Percentiles rank a stretch among this genome's conserved stretches.
Evolutionary conservation across 176 grass and related monocot species (phyloP).

Genomic region (Aegilops tauschii): DNA sequence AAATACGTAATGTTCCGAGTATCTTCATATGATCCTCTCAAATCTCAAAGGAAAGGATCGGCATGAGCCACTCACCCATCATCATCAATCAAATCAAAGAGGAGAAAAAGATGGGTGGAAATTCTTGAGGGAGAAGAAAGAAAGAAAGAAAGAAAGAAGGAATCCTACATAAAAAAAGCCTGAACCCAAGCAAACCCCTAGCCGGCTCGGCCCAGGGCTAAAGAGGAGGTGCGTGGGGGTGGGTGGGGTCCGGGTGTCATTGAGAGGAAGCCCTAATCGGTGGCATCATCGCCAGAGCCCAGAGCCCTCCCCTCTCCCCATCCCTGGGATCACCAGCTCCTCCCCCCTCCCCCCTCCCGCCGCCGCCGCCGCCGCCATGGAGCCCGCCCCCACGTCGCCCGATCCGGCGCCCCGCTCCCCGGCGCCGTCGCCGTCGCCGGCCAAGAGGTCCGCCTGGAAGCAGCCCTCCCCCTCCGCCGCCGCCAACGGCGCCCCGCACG

Average conservation of each 20-base stretch:
- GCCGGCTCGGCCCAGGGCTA: neutral
- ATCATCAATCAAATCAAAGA: no score
- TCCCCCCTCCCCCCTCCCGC: neutral
- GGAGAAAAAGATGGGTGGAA: no score
- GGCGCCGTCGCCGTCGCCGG: conserved; percentile 3
- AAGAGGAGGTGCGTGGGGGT: neutral
- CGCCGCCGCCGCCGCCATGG: conserved; percentile 6
- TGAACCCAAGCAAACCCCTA: no score
- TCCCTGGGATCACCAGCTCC: conserved; percentile 24
- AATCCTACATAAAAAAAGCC: no score
- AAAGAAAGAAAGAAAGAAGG: no score
- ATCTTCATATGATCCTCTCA: no score
- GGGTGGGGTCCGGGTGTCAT: neutral
- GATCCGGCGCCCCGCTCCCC: conserved; percentile 28
- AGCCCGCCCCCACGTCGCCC: conserved; percentile 7
- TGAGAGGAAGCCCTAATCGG: neutral
- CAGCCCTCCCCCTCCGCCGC: neutral
- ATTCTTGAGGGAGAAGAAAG: no score
- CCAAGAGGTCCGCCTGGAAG: conserved; percentile 65
- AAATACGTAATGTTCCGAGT: no score
- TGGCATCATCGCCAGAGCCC: neutral
- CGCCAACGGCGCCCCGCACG: conserved; percentile 36
- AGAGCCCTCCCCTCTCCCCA: neutral
- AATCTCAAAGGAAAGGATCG: no score
- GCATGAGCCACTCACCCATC: no score